Base-by-base conservation (phyloP, 345 rosid species). In the Eucalyptus sideroxylon region DNA sequence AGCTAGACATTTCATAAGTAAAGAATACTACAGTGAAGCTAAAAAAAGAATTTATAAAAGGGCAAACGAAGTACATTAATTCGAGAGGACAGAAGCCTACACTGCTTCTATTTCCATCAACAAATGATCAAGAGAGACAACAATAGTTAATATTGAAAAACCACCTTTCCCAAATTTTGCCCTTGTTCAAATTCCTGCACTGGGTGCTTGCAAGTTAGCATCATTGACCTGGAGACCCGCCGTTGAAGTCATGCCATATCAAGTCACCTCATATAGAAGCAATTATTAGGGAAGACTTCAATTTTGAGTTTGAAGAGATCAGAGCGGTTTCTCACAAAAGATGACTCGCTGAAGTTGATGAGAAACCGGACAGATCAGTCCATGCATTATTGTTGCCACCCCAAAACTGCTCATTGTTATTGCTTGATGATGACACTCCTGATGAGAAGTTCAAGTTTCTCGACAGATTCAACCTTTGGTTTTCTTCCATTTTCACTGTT, bases 331-430 rank as follows among this genome's bases (percentile, higher is more conserved):
- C 88, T 95, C 94, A 93, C 86, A 93, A 90, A 23, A 91, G 90
- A 93, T 93, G 93, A 91, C 62, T 90, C 11, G 91, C 91, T 59
- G 96, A 92, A 89, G 95, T 92, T 51, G 92, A 90, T 88, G 91
- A 69, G 88, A 92, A 93, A 87, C 93, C 93, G 37, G 94, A 88
- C 85, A 94, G 92, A 90, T 95, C 94, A 86, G 92, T 93, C 96
- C 96, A 95, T 91, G 95, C 93, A 92, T 88, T 92, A 26, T 89
- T 90, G 86, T 90, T 40, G 8, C 90, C 90, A 86, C 91, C 47
- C 95, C 94, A 95, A 56, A 86, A 90, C 50, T 91, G 92, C 83
- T 77, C 83, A 40, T 77, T 42, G 47, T 77, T 77, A 77, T 77
- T 77, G 83, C 47, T 77, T 77, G 83, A 77, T 40, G 83, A 77